Evolutionary conservation across 306 rosid genomes (phyloP), one percentile per base, ranked within the genome.

Genomic region (Clitoria ternatea): DNA sequence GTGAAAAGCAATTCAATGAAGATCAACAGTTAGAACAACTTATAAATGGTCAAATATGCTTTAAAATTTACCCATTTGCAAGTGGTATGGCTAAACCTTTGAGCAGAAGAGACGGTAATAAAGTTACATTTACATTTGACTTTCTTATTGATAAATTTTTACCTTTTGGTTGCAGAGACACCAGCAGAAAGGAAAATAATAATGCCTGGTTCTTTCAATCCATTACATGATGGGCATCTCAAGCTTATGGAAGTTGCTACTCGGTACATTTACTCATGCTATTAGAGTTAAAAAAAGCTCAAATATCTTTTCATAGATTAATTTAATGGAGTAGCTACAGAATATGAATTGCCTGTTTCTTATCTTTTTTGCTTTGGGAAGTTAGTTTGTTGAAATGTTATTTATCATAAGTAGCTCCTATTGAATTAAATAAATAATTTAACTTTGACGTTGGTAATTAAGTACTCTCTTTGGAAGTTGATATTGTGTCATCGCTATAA

Each of bases 201-300:
- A 75, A 72, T 93, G 17, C 66, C 98, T 24, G 98, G 97, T 69
- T 90, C 98, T 80, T 93, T 93, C 78, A 83, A 90, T 85, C 97
- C 98, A 3, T 81, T 93, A 57, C 98, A 93, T 54, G 90, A 90
- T 61, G 97, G 94, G 57, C 97, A 90, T 81, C 69, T 90, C 65
- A 90, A 81, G 80, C 97, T 93, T 67, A 77, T 90, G 84, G 97
- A 90, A 64, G 90, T 84, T 76, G 97, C 98, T 73, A 79, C 86
- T 37, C 62, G 94, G 98, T 93, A 87, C 47, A 26, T n/a, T n/a
- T 54, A 50, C 66, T 63, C 61, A 33, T 42, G 67, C 15, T 55
- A 18, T 54, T 68, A 11, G 7, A 11, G 7, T 59, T 52, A 63
- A 33, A 35, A 66, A 4, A 66, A 61, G 39, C 48, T 33, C 14